Evolutionary conservation across 768 basidiomycete genomes (phyloP).

Genomic region (Trametes cingulata): DNA sequence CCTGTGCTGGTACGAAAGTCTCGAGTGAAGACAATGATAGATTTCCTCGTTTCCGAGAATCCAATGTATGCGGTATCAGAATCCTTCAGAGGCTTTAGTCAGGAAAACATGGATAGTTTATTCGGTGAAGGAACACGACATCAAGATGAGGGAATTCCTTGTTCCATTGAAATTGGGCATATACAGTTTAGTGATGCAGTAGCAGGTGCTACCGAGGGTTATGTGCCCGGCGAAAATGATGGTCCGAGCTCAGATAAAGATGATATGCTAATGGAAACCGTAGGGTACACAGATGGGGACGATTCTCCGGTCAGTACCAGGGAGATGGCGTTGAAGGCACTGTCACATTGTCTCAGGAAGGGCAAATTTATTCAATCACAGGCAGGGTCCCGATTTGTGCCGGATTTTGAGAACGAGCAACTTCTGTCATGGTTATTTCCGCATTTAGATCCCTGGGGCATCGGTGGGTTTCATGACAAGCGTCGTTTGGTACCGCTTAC

Average conservation of each 20-base stretch:
- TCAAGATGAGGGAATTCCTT: background rate
- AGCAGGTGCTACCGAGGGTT: background rate
- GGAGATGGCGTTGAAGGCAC: background rate
- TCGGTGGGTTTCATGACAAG: background rate
- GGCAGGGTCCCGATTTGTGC: background rate
- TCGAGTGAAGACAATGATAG: background rate
- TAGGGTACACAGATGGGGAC: background rate
- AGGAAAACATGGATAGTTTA: background rate
- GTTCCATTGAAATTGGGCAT: background rate
- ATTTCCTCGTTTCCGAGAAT: background rate
- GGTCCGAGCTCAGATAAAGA: background rate
- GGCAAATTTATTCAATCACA: background rate
- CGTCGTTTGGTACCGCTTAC: background rate
- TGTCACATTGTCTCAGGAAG: background rate
- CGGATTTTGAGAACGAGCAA: constrained; percentile 11
- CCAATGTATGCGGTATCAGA: background rate
- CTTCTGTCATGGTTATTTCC: constrained; percentile 16
- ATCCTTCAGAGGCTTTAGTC: background rate
- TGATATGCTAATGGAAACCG: background rate
- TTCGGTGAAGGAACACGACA: background rate
- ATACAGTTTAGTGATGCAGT: background rate
- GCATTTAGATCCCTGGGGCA: constrained; percentile 15
- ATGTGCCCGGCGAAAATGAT: background rate
- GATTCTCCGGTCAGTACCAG: background rate
- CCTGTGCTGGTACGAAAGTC: background rate